A percentile compares a stretch with the other conserved stretches of the same genome.
Evolutionary conservation across 2,329 filamentous ascomycete genomes (phyloP).

Genomic region (Apiospora marii): DNA sequence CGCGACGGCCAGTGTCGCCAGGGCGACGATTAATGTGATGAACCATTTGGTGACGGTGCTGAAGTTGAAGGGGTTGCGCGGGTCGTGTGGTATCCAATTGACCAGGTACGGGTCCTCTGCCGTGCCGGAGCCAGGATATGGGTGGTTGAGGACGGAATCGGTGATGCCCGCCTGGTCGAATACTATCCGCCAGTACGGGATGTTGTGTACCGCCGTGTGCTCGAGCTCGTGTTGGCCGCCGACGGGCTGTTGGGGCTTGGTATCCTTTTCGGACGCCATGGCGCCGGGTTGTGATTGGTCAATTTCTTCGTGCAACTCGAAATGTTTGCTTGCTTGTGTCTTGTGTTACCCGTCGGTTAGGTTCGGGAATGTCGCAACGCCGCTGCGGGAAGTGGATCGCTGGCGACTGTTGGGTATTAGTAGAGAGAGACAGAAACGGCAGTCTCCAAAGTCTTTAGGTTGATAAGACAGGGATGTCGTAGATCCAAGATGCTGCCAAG

Average conservation of each 20-base stretch:
- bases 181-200: conserved; percentile 41
- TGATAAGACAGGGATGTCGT: neutral
- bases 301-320: neutral
- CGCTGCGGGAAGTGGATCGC: conserved; percentile 3
- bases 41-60: conserved; percentile 66
- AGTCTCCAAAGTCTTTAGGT: neutral
- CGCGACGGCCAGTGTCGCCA: conserved; percentile 71
- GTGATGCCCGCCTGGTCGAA: conserved; percentile 64
- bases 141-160: conserved; percentile 58
- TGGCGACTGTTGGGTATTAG: neutral
- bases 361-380: conserved; percentile 7
- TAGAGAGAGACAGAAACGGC: neutral
- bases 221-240: neutral
- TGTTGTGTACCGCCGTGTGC: conserved; percentile 13
- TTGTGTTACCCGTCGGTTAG: conserved; percentile 4
- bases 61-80: conserved; percentile 70
- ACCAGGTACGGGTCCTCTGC: conserved; percentile 71
- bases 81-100: conserved; percentile 71
- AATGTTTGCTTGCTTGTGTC: neutral
- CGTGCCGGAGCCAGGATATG: conserved; percentile 68
- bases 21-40: conserved; percentile 66
- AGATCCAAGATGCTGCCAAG: neutral
- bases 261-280: conserved; percentile 18
- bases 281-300: neutral
- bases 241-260: neutral